Evolutionary conservation across 2,329 filamentous ascomycete species (phyloP), one percentile per base, ranked within the genome.

Genomic region (Gnomoniopsis sp.): DNA sequence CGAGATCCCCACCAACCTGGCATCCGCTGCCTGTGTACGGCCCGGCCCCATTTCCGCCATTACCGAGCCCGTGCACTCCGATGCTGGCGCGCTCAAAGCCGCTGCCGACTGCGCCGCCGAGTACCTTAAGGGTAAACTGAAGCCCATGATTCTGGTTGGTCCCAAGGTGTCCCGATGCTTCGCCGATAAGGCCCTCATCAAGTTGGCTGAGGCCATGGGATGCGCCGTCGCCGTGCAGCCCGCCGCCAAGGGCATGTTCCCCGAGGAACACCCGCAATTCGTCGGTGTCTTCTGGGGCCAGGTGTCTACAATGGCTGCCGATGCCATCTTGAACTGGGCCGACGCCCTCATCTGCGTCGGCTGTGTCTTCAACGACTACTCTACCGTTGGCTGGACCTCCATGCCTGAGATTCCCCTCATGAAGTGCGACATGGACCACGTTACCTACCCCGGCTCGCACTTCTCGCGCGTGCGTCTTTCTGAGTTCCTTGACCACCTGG

Each of bases 231-330:
- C 66, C n/a, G 61, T 68, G 33, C 66, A 68, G 57, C 66, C 66
- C n/a, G 66, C 65, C 3, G 66, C 66, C 49, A 68, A 68, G 66
- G 66, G 66, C 60, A 68, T 68, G 65, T 68, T 68, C 58, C 66
- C 66, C 6, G 66, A 68, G 57, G 62, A 63, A 51, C 66, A 68
- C 61, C 58, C 59, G 14, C 66, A 68, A 58, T 68, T 66, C 46
- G 64, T 66, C 46, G 66, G 66, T 36, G 60, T 66, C 52, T 68
- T 67, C 54, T 68, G 66, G 66, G 66, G 66, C 15, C 64, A 66
- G 49, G 62, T 67, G 51, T 66, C 65, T 52, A 66, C 66, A n/a
- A 57, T 56, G 44, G 66, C 64, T 17, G 64, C 66, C 43, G 66
- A 68, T 51, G 59, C 65, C 23, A 66, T 68, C 54, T 58, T 68